Percentiles rank a stretch among this genome's conserved stretches.
These are phyloP conservation scores for Moringa oleifera DNA, from an alignment of 345 rosid species.

Conservation along the genomic window DNA sequence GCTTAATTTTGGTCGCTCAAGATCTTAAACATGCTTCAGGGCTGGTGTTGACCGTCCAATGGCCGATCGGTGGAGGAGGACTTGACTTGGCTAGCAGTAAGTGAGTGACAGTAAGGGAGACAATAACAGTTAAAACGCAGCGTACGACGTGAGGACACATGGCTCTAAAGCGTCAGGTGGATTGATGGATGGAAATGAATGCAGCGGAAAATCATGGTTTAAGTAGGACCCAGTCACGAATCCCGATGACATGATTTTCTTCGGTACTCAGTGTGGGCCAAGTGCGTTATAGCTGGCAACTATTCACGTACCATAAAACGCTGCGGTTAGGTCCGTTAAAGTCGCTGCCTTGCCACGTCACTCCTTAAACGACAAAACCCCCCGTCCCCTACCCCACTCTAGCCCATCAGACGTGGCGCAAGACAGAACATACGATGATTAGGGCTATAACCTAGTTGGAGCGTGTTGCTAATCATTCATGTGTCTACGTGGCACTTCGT, in stretches of 20 bases:
- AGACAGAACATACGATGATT: conserved; percentile 2
- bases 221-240: conserved; percentile 6
- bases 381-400: neutral
- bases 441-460: neutral
- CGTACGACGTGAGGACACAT: no score
- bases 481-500: no score
- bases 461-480: neutral
- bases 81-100: no score
- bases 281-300: conserved; percentile 53
- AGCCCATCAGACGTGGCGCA: no score
- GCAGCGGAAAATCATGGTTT: conserved; percentile 30
- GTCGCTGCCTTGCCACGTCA: conserved; percentile 17
- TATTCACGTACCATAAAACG: neutral
- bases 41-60: no score
- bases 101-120: no score
- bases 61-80: no score
- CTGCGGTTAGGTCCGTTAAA: conserved; percentile 32
- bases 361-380: conserved; percentile 18
- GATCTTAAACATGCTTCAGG: no score
- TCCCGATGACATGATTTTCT: conserved; percentile 30
- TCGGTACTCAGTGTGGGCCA: conserved; percentile 31
- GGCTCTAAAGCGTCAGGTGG: no score
- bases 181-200: conserved; percentile 16
- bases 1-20: no score
- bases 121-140: no score